Base-by-base conservation (phyloP, 208 protist genomes). In the Trypanosoma boissoni region DNA sequence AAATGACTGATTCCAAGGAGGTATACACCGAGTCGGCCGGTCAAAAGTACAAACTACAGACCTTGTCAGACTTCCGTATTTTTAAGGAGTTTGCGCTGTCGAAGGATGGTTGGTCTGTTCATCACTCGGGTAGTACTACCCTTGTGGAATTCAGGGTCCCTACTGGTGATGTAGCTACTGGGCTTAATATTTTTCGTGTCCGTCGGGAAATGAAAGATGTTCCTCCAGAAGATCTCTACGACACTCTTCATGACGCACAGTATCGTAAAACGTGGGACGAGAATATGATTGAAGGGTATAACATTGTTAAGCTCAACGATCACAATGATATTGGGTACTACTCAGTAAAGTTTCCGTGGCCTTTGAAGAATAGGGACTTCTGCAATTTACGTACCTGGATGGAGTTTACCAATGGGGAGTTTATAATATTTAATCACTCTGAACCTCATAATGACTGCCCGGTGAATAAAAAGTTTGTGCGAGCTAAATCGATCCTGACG, bases 291-390 rank as follows among this genome's bases (percentile, higher is more conserved):
- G 80, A 88, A 23, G 87, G 91, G 7, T 87, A 78, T 68, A 94
- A 96, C 69, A 88, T 96, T 63, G 63, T 60, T 1, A 64, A 82
- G 54, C 70, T 96, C 3, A 84, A 96, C 54, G 18, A 39, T 1
- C 82, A 93, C 67, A 96, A 96, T 64, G 91, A 96, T 63, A 72
- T 96, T 44, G 91, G 91, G 36, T 96, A 96, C 71, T 96, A 96
- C 64, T 48, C 86, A 0, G 83, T 70, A 14, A 94, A 90, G 68
- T 88, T 96, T 53, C 90, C 90, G 3, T 89, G 81, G 80, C 83
- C 82, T 14, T 68, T 96, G 32, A 76, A 78, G 20, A 94, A 96
- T 52, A 83, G 90, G 9, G 90, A 96, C 62, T 96, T 96, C 49
- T 92, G 86, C 75, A 96, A 96, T 57, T 68, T 83, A 76, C 82